phyloP scores from a whole-genome alignment of 371 early-diverging fungal species.

The Mucor lusitanicus region DNA sequence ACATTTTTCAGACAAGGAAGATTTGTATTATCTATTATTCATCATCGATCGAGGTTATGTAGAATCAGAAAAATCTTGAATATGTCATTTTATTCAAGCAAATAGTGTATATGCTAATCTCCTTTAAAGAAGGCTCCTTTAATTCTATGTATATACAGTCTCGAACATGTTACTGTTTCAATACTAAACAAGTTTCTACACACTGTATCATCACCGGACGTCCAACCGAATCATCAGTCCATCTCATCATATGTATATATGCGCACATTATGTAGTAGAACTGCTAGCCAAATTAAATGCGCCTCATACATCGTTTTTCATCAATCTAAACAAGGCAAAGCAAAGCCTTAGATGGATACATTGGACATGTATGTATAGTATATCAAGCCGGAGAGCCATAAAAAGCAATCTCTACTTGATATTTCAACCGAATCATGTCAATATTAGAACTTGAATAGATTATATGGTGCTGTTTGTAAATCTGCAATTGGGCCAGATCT shows the following conservation, averaged over 20 bases:
- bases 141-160: background rate
- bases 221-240: background rate
- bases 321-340: background rate
- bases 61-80: background rate
- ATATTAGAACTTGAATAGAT: background rate
- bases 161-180: background rate
- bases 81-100: background rate
- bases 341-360: background rate
- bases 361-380: background rate
- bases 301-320: background rate
- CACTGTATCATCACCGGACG: background rate
- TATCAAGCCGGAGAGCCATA: background rate
- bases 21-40: background rate
- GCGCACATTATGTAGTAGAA: background rate
- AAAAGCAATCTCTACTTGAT: background rate
- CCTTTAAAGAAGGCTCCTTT: background rate
- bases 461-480: background rate
- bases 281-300: background rate
- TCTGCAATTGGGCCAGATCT: background rate
- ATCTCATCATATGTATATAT: background rate
- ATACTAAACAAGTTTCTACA: background rate
- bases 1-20: background rate
- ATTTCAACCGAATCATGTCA: background rate
- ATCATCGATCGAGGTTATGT: background rate
- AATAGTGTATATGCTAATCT: background rate